A percentile compares a stretch with the other conserved stretches of the same genome.
Conservation (phyloP, 2,329 filamentous ascomycete species). For the Colletotrichum caudatum region DNA sequence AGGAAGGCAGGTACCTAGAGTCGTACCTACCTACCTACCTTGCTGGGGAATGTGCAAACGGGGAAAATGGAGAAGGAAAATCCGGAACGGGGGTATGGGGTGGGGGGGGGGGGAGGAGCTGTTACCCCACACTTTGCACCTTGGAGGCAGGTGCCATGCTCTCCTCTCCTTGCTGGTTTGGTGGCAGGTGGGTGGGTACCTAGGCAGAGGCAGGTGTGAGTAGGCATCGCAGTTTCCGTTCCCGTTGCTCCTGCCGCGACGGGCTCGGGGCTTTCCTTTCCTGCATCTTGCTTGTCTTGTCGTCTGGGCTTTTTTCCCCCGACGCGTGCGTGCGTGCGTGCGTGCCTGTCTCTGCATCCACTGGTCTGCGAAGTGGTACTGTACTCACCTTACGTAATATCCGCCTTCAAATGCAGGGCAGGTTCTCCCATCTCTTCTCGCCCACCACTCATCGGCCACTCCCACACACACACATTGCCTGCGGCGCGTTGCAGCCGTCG, state of each 20-base stretch:
- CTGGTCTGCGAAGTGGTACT: background rate
- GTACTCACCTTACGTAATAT: too few relatives aligned
- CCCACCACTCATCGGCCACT: background rate
- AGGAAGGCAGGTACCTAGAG: background rate
- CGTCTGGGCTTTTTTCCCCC: background rate
- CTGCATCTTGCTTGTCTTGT: conserved; percentile 4
- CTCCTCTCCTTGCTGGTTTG: too few relatives aligned
- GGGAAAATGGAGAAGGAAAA: conserved; percentile 34
- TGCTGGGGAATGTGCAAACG: conserved; percentile 20
- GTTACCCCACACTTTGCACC: conserved; percentile 39
- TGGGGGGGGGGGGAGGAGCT: background rate
- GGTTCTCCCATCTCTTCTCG: background rate
- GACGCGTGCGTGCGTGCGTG: conserved; percentile 20
- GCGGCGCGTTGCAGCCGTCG: conserved; percentile 21
- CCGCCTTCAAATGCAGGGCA: background rate
- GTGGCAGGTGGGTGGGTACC: too few relatives aligned
- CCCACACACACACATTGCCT: background rate
- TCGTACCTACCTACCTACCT: background rate
- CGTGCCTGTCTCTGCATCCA: conserved; percentile 19
- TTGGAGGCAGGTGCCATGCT: conserved; percentile 22
- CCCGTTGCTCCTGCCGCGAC: conserved; percentile 7
- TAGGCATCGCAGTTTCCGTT: background rate
- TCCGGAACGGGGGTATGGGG: conserved; percentile 24
- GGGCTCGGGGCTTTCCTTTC: background rate
- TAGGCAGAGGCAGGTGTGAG: too few relatives aligned